A percentile compares a stretch with the other conserved stretches of the same genome.
phyloP scores from a whole-genome alignment of 306 rosid genomes.

The Sicyos edulis region DNA sequence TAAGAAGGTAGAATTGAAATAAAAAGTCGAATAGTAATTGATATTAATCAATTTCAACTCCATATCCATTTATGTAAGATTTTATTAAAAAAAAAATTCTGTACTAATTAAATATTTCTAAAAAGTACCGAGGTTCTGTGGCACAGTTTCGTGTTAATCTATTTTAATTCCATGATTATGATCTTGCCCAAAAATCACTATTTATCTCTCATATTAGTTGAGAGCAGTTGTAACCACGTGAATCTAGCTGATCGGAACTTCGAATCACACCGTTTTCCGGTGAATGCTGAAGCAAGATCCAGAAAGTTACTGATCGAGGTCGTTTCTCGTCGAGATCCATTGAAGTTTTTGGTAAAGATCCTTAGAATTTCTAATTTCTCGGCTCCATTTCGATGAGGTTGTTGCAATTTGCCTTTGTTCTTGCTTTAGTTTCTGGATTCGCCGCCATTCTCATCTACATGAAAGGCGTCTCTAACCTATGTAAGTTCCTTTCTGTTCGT shows the following conservation, averaged over 20 bases:
- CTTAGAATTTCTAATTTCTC: neutral
- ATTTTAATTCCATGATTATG: no score
- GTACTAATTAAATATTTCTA: no score
- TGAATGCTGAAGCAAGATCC: neutral
- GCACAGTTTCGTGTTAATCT: no score
- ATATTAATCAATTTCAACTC: no score
- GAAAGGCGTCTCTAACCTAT: conserved; percentile 39
- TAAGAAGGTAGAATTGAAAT: no score
- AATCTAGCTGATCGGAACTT: neutral
- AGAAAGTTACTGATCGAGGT: conserved; percentile 8
- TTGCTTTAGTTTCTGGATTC: conserved; percentile 42
- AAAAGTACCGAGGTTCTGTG: no score
- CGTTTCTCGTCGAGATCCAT: neutral
- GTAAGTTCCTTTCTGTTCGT: conserved; percentile 24
- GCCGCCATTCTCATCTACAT: conserved; percentile 46
- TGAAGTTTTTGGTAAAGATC: neutral
- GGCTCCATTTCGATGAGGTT: conserved; percentile 34
- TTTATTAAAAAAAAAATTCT: no score
- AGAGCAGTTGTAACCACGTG: no score
- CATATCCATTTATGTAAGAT: no score
- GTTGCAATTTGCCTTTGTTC: conserved; percentile 32
- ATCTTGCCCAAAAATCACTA: no score
- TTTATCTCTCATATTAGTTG: no score
- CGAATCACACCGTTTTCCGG: neutral
- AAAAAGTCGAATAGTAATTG: no score